Percentiles rank a stretch among this genome's conserved stretches.
Evolutionary conservation across 495 filamentous ascomycete species (phyloP).

Genomic region (Lophium mytilinum): DNA sequence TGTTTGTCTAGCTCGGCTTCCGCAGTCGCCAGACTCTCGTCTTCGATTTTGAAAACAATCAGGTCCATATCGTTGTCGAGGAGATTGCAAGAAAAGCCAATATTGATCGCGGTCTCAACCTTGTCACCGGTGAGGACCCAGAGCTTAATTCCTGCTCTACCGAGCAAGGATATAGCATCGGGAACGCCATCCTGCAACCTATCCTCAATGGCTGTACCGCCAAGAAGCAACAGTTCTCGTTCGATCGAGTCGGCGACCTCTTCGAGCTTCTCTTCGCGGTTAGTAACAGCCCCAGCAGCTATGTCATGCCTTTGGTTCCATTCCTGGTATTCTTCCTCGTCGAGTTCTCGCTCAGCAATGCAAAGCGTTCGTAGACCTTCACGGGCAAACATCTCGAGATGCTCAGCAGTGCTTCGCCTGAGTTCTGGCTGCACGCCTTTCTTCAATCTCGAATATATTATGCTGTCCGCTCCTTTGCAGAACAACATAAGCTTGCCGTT

Average conservation of each 20-base stretch:
- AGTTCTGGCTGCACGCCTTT: conserved; percentile 80
- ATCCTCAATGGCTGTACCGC: conserved; percentile 97
- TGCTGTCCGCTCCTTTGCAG: conserved; percentile 96
- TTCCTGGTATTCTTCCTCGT: conserved; percentile 74
- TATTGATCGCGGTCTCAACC: conserved; percentile 99
- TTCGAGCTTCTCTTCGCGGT: conserved; percentile 92
- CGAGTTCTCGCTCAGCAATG: conserved; percentile 76
- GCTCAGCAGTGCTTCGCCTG: conserved; percentile 74
- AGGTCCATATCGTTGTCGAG: conserved; percentile 97
- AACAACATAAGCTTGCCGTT: conserved; percentile 86
- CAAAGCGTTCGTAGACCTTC: conserved; percentile 95
- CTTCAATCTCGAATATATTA: conserved; percentile 89
- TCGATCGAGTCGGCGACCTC: conserved; percentile 84
- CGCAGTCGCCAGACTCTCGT: conserved; percentile 58
- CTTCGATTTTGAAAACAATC: conserved; percentile 78
- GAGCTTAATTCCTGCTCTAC: conserved; percentile 94
- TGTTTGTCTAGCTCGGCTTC: conserved; percentile 64
- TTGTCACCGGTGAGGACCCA: conserved; percentile 99
- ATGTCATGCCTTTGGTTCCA: conserved; percentile 86
- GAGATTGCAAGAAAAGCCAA: conserved; percentile 97
- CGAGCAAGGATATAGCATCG: conserved; percentile 88
- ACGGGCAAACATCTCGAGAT: conserved; percentile 91
- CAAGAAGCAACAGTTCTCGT: conserved; percentile 77
- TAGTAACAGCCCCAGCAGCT: conserved; percentile 72
- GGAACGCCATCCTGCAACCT: conserved; percentile 95